These are phyloP conservation scores for Scolecobasidium constrictum DNA, from an alignment of 2,329 filamentous ascomycete genomes.

Conservation along the genomic window DNA sequence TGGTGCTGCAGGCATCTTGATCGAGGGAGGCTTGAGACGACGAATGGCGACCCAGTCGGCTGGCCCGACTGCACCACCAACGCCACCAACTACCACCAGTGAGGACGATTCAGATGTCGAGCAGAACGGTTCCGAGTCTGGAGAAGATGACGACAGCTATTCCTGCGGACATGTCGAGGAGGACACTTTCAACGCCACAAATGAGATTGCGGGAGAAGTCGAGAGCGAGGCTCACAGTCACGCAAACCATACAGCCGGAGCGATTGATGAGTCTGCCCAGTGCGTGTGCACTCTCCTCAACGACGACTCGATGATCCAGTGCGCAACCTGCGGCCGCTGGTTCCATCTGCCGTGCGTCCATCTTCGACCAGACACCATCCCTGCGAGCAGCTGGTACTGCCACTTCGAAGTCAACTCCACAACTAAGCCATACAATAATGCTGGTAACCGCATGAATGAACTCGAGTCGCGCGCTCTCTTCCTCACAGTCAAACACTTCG, in stretches of 20 bases:
- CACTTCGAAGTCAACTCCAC: background rate
- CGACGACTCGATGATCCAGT: background rate
- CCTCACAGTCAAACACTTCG: background rate
- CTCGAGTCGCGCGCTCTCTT: background rate
- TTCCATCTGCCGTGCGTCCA: background rate
- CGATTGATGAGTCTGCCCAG: no score
- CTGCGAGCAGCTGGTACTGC: background rate
- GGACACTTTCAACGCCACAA: background rate
- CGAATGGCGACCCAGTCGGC: no score
- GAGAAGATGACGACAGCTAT: background rate
- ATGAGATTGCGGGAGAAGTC: background rate
- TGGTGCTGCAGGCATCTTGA: no score
- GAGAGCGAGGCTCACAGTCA: background rate
- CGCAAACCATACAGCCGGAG: no score
- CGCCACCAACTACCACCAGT: no score
- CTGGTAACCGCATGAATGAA: background rate
- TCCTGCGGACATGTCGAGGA: no score
- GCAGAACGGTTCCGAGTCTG: background rate
- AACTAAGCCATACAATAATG: background rate
- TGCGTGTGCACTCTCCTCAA: background rate
- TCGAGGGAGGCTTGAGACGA: no score
- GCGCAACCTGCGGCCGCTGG: background rate
- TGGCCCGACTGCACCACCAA: no score
- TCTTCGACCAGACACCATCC: background rate
- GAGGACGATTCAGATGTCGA: no score